Evolutionary conservation across 495 filamentous ascomycete genomes (phyloP).

Genomic region (Aspergillus kassunensis): DNA sequence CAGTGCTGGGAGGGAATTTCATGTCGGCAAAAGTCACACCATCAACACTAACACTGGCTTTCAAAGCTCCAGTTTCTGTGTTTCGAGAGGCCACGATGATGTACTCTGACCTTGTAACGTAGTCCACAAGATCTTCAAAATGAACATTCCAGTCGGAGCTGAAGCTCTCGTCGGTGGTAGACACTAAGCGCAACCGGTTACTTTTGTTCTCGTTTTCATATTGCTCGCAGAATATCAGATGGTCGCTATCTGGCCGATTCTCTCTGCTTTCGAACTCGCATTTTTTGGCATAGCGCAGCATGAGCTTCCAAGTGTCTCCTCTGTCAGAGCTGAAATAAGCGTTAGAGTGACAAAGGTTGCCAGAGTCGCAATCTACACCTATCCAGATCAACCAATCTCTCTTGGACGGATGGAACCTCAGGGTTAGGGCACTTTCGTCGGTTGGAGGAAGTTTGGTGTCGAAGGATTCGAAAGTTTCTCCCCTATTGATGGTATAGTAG

Average conservation of each 20-base stretch:
- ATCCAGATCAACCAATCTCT: constrained; percentile 90
- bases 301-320: constrained; percentile 68
- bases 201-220: constrained; percentile 55
- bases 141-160: constrained; percentile 50
- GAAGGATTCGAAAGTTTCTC: constrained; percentile 62
- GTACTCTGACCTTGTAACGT: constrained; percentile 92
- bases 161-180: constrained; percentile 69
- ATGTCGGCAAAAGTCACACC: constrained; percentile 77
- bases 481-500: constrained; percentile 75
- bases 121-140: constrained; percentile 70
- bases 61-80: constrained; percentile 63
- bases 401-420: constrained; percentile 76
- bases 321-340: constrained; percentile 70
- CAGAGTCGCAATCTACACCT: constrained; percentile 55
- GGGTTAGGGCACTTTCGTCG: constrained; percentile 41
- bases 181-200: constrained; percentile 63
- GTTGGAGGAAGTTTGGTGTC: constrained; percentile 48
- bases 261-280: constrained; percentile 79
- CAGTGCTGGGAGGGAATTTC: constrained; percentile 79
- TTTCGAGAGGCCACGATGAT: constrained; percentile 78
- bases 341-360: constrained; percentile 61
- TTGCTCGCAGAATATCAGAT: constrained; percentile 80
- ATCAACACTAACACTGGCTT: constrained; percentile 78
- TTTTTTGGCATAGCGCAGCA: constrained; percentile 62
- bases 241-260: constrained; percentile 52